Conservation (phyloP, 2,329 filamentous ascomycete genomes). For the Epichloe gansuensis region DNA sequence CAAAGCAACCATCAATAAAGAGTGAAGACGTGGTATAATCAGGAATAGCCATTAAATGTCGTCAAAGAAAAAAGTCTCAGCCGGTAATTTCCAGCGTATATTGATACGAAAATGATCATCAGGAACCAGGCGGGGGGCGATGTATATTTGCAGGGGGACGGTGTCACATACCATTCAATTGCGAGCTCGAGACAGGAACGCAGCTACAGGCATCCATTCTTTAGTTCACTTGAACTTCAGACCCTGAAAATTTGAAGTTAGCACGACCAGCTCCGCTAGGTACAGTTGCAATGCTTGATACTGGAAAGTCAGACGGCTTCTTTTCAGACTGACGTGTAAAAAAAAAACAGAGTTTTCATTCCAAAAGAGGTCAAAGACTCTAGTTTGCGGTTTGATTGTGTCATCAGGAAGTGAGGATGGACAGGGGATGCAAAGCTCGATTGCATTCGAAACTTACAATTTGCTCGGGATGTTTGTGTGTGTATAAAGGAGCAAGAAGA, state of each 20-base stretch:
- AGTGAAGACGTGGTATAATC: constrained; percentile 31
- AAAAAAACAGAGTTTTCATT: constrained; percentile 64
- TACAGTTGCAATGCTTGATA: not conserved
- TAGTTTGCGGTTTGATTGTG: constrained; percentile 80
- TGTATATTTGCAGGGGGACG: not conserved
- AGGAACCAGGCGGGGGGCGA: constrained; percentile 10
- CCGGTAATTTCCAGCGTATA: constrained; percentile 92
- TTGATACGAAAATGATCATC: constrained; percentile 57
- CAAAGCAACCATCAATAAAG: not conserved
- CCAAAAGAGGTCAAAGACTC: constrained; percentile 81
- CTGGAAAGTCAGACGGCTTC: constrained; percentile 12
- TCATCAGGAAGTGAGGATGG: constrained; percentile 51
- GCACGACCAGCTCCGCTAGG: constrained; percentile 8
- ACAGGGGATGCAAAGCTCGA: not conserved
- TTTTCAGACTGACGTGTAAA: constrained; percentile 90
- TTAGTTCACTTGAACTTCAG: constrained; percentile 7
- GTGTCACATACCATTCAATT: not conserved
- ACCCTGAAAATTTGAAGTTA: constrained; percentile 11
- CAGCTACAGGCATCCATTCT: not conserved
- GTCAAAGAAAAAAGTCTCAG: constrained; percentile 62
- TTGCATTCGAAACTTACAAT: constrained; percentile 8
- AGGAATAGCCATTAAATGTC: constrained; percentile 82
- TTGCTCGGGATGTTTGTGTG: constrained; percentile 1
- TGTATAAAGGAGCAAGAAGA: constrained; percentile 5
- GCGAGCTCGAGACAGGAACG: not conserved